Evolutionary conservation across 106 monocot species (phyloP).

Genomic region (Platanthera guangdongensis): DNA sequence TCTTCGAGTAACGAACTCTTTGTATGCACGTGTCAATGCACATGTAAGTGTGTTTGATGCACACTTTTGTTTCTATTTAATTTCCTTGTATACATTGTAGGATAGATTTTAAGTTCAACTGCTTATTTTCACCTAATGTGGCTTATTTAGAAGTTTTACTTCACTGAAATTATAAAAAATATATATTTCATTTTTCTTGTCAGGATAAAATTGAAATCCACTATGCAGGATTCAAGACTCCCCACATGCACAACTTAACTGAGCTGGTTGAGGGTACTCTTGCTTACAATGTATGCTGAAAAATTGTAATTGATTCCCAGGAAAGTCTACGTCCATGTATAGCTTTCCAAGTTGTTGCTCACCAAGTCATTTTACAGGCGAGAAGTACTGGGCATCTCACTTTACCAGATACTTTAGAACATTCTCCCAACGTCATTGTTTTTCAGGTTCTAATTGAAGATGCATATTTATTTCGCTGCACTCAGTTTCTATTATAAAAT

Average conservation of each 20-base stretch:
- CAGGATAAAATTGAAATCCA: constrained; percentile 72
- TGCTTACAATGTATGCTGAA: constrained; percentile 53
- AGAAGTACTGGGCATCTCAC: constrained; percentile 55
- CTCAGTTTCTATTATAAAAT: not conserved
- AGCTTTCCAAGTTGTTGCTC: not conserved
- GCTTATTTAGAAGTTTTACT: not conserved
- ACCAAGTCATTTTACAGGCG: constrained; percentile 33
- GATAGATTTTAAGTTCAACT: not conserved
- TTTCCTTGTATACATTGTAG: not conserved
- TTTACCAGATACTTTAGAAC: constrained; percentile 65
- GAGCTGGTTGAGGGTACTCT: constrained; percentile 71
- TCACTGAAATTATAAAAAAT: not conserved
- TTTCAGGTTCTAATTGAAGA: constrained; percentile 56
- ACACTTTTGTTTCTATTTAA: not conserved
- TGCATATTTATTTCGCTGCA: not conserved
- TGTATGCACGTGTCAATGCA: not conserved
- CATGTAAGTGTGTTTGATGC: not conserved
- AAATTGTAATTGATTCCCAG: not conserved
- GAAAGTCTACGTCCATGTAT: not conserved
- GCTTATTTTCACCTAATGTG: not conserved
- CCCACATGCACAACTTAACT: constrained; percentile 81
- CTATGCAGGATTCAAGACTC: constrained; percentile 69
- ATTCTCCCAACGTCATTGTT: constrained; percentile 63
- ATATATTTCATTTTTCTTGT: constrained; percentile 2
- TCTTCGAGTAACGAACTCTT: not conserved